phyloP scores from a whole-genome alignment of 345 rosid species.

The Eucalyptus victrix region DNA sequence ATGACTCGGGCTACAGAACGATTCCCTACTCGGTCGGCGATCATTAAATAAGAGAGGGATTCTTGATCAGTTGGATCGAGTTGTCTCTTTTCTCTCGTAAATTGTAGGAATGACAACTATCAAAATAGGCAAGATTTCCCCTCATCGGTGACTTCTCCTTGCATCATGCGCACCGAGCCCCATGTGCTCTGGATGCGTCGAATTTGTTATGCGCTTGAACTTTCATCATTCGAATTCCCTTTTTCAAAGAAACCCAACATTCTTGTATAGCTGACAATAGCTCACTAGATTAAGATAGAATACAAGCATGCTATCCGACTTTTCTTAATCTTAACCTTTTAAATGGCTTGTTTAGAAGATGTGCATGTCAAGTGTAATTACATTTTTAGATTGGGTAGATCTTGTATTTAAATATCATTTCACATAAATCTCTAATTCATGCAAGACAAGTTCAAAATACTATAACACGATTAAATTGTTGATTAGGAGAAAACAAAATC shows the following conservation, averaged over 20 bases:
- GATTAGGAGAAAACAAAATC: not conserved
- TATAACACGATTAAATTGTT: not conserved
- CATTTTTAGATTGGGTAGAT: not conserved
- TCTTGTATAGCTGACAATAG: not conserved
- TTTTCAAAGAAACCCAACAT: not conserved
- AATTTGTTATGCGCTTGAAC: not conserved
- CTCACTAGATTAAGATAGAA: not conserved
- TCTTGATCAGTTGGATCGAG: not conserved
- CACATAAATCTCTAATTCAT: not conserved
- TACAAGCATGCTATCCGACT: not conserved
- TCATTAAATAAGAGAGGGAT: not conserved
- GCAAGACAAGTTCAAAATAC: fast-evolving
- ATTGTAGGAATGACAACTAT: not conserved
- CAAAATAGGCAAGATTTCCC: not conserved
- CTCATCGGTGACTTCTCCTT: not conserved
- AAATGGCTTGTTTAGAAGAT: not conserved
- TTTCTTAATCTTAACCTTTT: not conserved
- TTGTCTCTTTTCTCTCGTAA: not conserved
- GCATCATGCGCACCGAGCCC: not conserved
- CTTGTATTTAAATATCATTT: not conserved
- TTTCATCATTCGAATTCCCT: not conserved
- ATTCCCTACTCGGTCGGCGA: not conserved
- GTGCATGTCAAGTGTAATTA: not conserved
- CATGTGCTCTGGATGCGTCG: not conserved
- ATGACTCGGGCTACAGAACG: not conserved